Base-by-base conservation (phyloP, 805 yeast species). In the Brettanomyces anomalus region DNA sequence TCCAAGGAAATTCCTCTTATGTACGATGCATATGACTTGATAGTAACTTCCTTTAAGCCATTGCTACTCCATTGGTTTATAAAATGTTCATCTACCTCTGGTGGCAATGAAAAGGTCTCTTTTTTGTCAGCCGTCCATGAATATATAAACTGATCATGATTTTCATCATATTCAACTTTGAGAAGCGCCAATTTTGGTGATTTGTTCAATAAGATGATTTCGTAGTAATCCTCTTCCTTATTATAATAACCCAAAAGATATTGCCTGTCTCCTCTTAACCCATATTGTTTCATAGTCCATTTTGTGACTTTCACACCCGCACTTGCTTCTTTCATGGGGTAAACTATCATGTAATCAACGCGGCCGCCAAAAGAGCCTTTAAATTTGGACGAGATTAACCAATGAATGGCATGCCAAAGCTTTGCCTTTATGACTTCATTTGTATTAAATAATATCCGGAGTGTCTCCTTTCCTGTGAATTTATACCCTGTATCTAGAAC, bases 301-400 rank as follows among this genome's bases (percentile, higher is more conserved):
- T 53, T 42, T 8, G 45, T 46, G 6, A 55, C 58, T 17, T 44
- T 46, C 15, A 57, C 24, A 3, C 63, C 64, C 11, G 39, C 50
- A 14, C 54, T 46, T 5, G 52, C 54, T 3, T 61, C 51, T 38
- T 60, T 60, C 39, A 60, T 55, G 1, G 65, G 65, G 40, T 58
- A 60, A 4, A 60, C 45, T 4, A 54, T 42, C 43, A 59, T 39
- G 37, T 50, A 38, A 21, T 55, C 54, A n/a, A 60, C 45, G 2
- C 13, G 30, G 6, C 62, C 61, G 14, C 58, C 61, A 36, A 49
- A 31, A 7, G 41, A 45, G 4, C 58, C 60, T 11, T 32, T 28
- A 3, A 43, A 33, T 17, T 40, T 14, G 11, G 30, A 34, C 8
- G 39, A 38, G 15, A n/a, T 24, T 10, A 34, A 4, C 15, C 16